Evolutionary conservation across 768 basidiomycete species (phyloP), one percentile per base, ranked within the genome.

Genomic region (Hemileccinum impolitum): DNA sequence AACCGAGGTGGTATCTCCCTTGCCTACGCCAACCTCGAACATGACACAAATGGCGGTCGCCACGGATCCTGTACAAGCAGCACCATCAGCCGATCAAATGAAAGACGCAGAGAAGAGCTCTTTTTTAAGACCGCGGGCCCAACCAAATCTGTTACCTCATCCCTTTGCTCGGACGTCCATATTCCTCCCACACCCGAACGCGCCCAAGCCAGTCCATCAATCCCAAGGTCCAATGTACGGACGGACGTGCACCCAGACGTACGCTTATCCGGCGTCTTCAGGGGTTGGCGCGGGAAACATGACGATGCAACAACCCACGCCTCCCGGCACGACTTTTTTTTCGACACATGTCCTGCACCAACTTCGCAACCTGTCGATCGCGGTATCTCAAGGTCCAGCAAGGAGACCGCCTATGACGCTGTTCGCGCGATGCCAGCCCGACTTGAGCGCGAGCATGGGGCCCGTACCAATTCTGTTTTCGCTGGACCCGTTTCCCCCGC

Each of bases 391-490:
- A 14, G 73, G 74, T 6, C 45, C 42, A 3, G 50, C 41, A 9
- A 45, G 61, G 26, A 17, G 56, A 30, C 57, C 54, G 1, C 58
- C 55, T 11, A 45, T 60, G 21, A 88, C 87, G 12, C 75, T 90
- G 6, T 87, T 85, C 51, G 87, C 77, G 0, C 66, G 75, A 17
- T 80, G 74, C 18, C 74, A 77, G 19, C 57, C 57, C 13, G 86
- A 88, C 48, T 58, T 90, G 36, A 57, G 55, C 18, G 59, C 46
- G 25, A 70, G 84, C 13, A 60, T 67, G 23, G 78, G 79, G 0
- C 85, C 87, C 1, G 81, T 89, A 0, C 80, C 79, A 0, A 81
- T 89, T 38, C 54, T 71, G 8, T 89, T 83, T 60, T 75, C 75
- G 32, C 48, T 79, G 6, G 82, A 85, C 31, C 82, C 82, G 18